Conservation (phyloP, 345 rosid species). For the Orychophragmus violaceus region DNA sequence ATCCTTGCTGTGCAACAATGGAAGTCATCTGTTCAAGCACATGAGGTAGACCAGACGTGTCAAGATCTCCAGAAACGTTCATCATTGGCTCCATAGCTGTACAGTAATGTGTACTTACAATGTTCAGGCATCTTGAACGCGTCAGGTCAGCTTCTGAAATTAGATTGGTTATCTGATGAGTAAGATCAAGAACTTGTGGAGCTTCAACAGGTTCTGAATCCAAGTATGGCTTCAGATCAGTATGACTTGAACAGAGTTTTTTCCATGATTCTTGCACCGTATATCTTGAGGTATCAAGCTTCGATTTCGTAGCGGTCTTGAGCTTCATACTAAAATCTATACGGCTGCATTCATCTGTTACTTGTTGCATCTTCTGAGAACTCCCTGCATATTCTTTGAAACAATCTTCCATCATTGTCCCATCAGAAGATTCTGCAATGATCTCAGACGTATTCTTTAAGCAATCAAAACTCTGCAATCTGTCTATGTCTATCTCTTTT, state of each 20-base stretch:
- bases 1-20: constrained; percentile 48
- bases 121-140: constrained; percentile 39
- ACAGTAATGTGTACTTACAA: constrained; percentile 39
- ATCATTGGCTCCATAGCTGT: constrained; percentile 39
- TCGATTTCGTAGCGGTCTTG: constrained; percentile 27
- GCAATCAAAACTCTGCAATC: constrained; percentile 20
- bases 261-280: constrained; percentile 62
- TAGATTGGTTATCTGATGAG: constrained; percentile 53
- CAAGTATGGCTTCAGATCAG: constrained; percentile 44
- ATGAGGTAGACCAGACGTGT: constrained; percentile 34
- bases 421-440: constrained; percentile 37
- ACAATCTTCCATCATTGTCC: constrained; percentile 41
- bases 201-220: constrained; percentile 51
- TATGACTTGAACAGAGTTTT: constrained; percentile 39
- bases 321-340: constrained; percentile 46
- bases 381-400: constrained; percentile 33
- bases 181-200: constrained; percentile 39
- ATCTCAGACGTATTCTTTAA: constrained; percentile 29
- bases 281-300: constrained; percentile 21
- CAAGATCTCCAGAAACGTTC: constrained; percentile 37
- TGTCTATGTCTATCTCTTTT: constrained; percentile 35
- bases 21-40: constrained; percentile 58
- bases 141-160: constrained; percentile 70
- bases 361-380: constrained; percentile 37
- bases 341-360: constrained; percentile 88